Evolutionary conservation across 1,284 basidiomycete species (phyloP), one percentile per base, ranked within the genome.

Genomic region (Ceratobasidium sp.): DNA sequence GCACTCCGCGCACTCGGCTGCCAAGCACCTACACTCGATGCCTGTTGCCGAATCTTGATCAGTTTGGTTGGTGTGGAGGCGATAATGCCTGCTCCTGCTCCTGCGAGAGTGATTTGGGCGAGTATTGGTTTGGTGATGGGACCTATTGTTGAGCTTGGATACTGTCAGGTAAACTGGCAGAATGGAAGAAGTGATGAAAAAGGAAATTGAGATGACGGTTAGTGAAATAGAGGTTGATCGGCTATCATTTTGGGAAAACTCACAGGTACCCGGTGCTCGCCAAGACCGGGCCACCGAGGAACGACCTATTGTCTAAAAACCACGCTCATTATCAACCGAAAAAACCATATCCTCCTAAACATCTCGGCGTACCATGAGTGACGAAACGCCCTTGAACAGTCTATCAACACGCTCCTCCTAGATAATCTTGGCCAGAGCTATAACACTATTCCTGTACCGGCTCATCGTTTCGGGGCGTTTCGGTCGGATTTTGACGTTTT

Each of bases 11-110:
- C 85, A 78, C 90, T 86, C 79, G 86, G 80, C 81, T 84, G 77
- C n/a, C n/a, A n/a, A 82, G 79, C 78, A 82, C 82, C 1, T 81
- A 84, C 42, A 83, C 85, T 64, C 82, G 88, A 82, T 84, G 88
- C 85, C 81, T 94, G 92, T 80, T 96, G 94, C 13, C 92, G 90
- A 82, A 96, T 94, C 87, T 96, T 97, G 85, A 96, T 88, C 0
- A 96, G 87, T 81, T 97, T 95, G 15, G 91, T 93, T 0, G 95
- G 95, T 1, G 93, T 92, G 1, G 94, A 91, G 10, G 90, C 91
- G 12, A 93, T 86, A 12, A 95, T 85, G 1, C 95, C 95, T 81
- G 91, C 93, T 1, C 92, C 93, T 15, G 91, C 87, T 0, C 95
- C 95, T 0, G 94, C 94, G 1, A 95, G 85, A 0, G 89, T 87